These are phyloP conservation scores for Vitis hybrid DNA, from an alignment of 177 flowering plant species.

Conservation along the genomic window DNA sequence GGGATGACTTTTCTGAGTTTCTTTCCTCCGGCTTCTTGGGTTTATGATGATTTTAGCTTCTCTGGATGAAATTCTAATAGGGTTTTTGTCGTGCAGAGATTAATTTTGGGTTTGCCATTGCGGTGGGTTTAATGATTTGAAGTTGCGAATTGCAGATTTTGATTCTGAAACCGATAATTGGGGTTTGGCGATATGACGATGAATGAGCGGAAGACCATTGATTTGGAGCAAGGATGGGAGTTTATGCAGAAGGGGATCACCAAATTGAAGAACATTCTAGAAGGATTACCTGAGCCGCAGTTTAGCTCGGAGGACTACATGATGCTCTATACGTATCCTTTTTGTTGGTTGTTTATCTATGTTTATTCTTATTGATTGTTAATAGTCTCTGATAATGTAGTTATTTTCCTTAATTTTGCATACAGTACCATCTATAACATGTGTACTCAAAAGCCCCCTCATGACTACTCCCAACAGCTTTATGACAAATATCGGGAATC, in stretches of 20 bases:
- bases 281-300: constrained; percentile 59
- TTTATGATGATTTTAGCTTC: background rate
- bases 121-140: background rate
- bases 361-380: background rate
- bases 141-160: background rate
- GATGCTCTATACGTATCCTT: constrained; percentile 75
- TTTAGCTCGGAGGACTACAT: constrained; percentile 80
- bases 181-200: constrained; percentile 35
- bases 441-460: constrained; percentile 95
- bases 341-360: background rate
- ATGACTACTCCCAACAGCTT: constrained; percentile 87
- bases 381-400: background rate
- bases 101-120: background rate
- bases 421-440: constrained; percentile 82
- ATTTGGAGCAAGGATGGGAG: constrained; percentile 82
- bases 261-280: constrained; percentile 74
- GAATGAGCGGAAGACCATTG: constrained; percentile 64
- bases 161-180: background rate
- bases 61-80: background rate
- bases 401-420: constrained; percentile 14
- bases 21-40: background rate
- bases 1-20: background rate
- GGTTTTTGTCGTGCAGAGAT: background rate
- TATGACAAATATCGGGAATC: constrained; percentile 78
- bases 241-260: constrained; percentile 72